These are phyloP conservation scores for Hanseniaspora pseudoguilliermondii DNA, from an alignment of 805 yeast genomes.

Conservation along the genomic window DNA sequence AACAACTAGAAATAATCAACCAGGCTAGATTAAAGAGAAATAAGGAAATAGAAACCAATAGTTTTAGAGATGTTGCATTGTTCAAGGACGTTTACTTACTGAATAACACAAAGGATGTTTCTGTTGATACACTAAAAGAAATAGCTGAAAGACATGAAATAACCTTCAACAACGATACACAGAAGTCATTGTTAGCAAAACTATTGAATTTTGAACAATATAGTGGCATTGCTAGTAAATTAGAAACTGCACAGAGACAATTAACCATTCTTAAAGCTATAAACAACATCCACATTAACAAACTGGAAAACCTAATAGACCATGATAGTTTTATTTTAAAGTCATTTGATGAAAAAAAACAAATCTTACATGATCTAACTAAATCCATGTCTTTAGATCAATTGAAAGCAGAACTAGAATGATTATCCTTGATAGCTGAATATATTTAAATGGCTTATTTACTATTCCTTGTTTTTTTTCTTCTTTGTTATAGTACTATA, in stretches of 20 bases:
- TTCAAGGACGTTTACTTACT: constrained; percentile 9
- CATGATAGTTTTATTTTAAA: background rate
- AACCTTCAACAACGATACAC: constrained; percentile 9
- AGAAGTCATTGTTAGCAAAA: background rate
- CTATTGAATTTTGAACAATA: background rate
- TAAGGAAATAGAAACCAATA: constrained; percentile 44
- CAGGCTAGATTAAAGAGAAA: constrained; percentile 37
- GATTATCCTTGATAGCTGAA: background rate
- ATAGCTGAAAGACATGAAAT: constrained; percentile 33
- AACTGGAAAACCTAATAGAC: background rate
- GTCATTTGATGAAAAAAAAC: background rate
- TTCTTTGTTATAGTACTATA: background rate
- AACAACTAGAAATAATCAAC: constrained; percentile 43
- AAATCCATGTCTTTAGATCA: constrained; percentile 2
- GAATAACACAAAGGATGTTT: constrained; percentile 32
- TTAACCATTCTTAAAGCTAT: background rate
- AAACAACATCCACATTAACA: background rate
- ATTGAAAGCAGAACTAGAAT: background rate
- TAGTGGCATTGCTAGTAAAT: background rate
- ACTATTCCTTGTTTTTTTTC: background rate
- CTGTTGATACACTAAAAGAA: constrained; percentile 37
- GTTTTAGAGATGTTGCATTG: constrained; percentile 18
- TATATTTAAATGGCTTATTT: background rate
- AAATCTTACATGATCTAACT: background rate
- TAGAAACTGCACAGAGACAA: background rate